Conservation (phyloP, 1,284 basidiomycete genomes). For the Melampsora americana region DNA sequence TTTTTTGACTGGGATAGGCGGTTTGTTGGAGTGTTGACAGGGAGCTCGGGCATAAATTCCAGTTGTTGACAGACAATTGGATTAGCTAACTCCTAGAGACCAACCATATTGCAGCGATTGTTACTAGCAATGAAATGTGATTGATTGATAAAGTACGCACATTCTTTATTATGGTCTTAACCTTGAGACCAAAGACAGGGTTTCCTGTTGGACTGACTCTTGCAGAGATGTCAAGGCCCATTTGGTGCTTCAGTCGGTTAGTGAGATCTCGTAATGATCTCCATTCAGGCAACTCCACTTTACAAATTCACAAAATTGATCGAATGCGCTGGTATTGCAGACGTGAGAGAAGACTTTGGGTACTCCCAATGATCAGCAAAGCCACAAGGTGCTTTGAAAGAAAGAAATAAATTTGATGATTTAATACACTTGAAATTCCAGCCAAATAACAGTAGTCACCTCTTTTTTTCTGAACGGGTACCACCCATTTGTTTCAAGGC, state of each 20-base stretch:
- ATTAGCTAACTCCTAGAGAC: slow-evolving; percentile 8
- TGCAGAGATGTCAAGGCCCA: background rate
- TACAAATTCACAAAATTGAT: background rate
- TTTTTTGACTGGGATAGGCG: slow-evolving; percentile 9
- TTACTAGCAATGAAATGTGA: too few relatives aligned
- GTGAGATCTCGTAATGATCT: background rate
- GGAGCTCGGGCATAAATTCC: background rate
- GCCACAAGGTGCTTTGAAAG: too few relatives aligned
- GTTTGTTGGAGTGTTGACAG: background rate
- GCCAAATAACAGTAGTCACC: too few relatives aligned
- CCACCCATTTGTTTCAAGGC: too few relatives aligned
- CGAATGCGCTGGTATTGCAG: too few relatives aligned
- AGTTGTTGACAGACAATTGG: background rate
- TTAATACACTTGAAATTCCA: too few relatives aligned
- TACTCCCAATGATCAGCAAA: too few relatives aligned
- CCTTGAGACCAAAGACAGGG: background rate
- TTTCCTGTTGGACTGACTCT: background rate
- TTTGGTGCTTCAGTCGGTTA: background rate
- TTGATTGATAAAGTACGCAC: too few relatives aligned
- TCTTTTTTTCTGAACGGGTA: too few relatives aligned
- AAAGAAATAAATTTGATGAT: too few relatives aligned
- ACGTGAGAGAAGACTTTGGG: too few relatives aligned
- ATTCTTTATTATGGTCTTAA: background rate
- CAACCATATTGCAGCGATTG: background rate
- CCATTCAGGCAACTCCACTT: background rate